Evolutionary conservation across 257 asterid genomes (phyloP), one percentile per base, ranked within the genome.

Genomic region (Solanum tarapatanum): DNA sequence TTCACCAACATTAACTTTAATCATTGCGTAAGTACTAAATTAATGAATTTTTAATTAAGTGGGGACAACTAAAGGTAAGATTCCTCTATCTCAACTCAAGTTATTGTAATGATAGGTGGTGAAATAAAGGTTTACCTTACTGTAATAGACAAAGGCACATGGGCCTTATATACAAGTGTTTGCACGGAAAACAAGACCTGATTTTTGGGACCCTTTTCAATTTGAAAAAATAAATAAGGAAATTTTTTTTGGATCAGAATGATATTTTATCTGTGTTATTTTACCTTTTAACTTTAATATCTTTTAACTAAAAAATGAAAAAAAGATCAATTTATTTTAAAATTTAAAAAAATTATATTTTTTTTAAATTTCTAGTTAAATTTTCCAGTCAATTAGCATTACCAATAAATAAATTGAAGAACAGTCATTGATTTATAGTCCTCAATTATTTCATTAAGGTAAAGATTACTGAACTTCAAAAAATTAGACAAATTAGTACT

Each of bases 171-270:
- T 24, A 86, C 30, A 76, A 16, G 83, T 84, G 33, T 37, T 83
- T 84, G 91, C 92, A 87, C 92, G 83, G 91, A 92, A 90, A 88
- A 76, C 89, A 74, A 89, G 74, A 89, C 28, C 89, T 76, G 84
- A 86, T 87, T 86, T 48, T 90, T 70, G 60, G 87, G 87, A 0
- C 74, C 60, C 37, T 62, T 19, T 60, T 41, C 12, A n/a, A 41
- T 86, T 33, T 8, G 9, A 33, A 64, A n/a, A 33, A 64, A 84
- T 14, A 14, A 45, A 45, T 37, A 37, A 37, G 39, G 39, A 37
- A 37, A 36, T 7, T 7, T 7, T 37, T 0, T 37, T 7, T 37
- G 7, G 3, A 7, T 0, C 10, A 7, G 0, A 36, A 7, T 36
- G 9, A 2, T 37, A 37, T 37, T 37, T 37, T 37, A 37, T 37